Conservation (phyloP, 352 stramenopile species). For the Aphanomyces euteiches region DNA sequence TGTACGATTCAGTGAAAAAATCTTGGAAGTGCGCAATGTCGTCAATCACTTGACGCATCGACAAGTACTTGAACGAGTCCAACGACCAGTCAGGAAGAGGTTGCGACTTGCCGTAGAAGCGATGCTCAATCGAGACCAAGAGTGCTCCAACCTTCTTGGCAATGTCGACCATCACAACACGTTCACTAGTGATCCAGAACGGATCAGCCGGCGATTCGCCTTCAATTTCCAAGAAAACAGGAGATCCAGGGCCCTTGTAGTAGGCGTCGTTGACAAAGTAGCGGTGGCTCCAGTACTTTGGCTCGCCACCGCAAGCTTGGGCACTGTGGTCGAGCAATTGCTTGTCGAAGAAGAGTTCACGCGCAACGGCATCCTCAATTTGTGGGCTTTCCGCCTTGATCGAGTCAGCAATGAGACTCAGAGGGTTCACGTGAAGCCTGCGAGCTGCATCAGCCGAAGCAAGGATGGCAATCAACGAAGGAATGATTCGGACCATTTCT, state of each 20-base stretch:
- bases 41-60: conserved; percentile 77
- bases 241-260: conserved; percentile 48
- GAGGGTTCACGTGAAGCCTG: no score
- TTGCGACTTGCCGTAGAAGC: conserved; percentile 84
- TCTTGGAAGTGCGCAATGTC: conserved; percentile 81
- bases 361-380: not conserved
- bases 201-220: conserved; percentile 47
- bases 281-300: conserved; percentile 45
- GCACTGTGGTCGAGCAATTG: not conserved
- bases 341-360: not conserved
- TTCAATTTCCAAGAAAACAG: conserved; percentile 81
- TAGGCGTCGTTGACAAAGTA: conserved; percentile 66
- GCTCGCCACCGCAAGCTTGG: not conserved
- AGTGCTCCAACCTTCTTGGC: conserved; percentile 48
- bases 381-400: no score
- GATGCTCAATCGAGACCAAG: conserved; percentile 78
- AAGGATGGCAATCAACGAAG: no score
- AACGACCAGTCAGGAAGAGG: conserved; percentile 66
- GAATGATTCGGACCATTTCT: no score
- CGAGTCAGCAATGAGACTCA: no score
- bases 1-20: conserved; percentile 35
- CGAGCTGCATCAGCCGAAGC: no score
- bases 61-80: conserved; percentile 65
- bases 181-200: conserved; percentile 46
- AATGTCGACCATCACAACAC: conserved; percentile 62